Evolutionary conservation across 2,329 filamentous ascomycete genomes (phyloP), one percentile per base, ranked within the genome.

Genomic region (Penicillium hesseltinei): DNA sequence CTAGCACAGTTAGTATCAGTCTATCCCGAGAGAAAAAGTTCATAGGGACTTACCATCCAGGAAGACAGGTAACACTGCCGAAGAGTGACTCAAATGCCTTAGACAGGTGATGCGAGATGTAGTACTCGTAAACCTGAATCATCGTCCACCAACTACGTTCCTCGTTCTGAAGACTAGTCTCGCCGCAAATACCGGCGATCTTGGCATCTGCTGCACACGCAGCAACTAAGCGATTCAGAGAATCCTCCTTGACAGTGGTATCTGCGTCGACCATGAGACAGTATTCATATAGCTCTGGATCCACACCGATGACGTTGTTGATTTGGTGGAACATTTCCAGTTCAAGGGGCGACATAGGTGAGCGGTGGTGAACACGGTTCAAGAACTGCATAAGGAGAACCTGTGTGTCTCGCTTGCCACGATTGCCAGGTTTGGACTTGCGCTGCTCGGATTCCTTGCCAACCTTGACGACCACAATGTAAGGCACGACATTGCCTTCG

Each of bases 101-200:
- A 53, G 94, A 83, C 73, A 99, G 80, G 77, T 99, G 90, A 82
- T 99, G 94, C 31, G 94, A 97, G 71, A 99, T 99, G 75, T 92
- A 99, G 81, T 99, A 99, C 75, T 99, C 94, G 78, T 99, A 99
- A 63, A 99, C 94, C 75, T 99, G 94, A 70, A 99, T 99, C 94
- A 99, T 99, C 13, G 94, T 99, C 91, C 91, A 96, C 92, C 92
- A 97, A 69, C 88, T 92, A 65, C 88, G 84, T 68, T 97, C 91
- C 74, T 97, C 93, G 69, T 99, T 99, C 73, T 97, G 90, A 69
- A 99, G 81, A 75, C 88, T 94, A 2, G 94, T 99, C 75, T 99
- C 94, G 72, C 94, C 94, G 73, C 94, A 99, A 61, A 97, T 97
- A 77, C 93, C 94, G 25, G 91, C 92, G 78, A 99, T 96, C 80